These are phyloP conservation scores for Penicillium sp. DNA, from an alignment of 2,329 filamentous ascomycete genomes.

Conservation along the genomic window DNA sequence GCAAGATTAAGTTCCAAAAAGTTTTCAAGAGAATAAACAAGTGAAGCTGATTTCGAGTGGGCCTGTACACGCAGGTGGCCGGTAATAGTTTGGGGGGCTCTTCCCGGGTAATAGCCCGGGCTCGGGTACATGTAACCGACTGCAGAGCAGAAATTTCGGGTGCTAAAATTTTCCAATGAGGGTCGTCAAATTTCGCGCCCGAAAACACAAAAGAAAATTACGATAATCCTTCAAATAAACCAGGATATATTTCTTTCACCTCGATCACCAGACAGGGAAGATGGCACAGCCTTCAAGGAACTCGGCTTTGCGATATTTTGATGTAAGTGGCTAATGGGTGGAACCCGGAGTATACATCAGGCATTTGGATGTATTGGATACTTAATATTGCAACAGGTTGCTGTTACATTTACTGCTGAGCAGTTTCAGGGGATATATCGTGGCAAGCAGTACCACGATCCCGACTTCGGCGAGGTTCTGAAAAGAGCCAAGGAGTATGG, in stretches of 20 bases:
- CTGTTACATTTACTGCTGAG: constrained; percentile 34
- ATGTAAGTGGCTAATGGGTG: background rate
- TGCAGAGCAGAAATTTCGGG: background rate
- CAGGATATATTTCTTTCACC: background rate
- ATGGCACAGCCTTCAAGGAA: background rate
- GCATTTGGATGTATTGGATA: background rate
- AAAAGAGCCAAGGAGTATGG: constrained; percentile 22
- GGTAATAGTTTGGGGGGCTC: too few relatives aligned
- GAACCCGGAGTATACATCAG: background rate
- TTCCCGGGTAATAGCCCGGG: background rate
- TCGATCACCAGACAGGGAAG: background rate
- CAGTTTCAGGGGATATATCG: constrained; percentile 58
- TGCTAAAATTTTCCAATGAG: background rate
- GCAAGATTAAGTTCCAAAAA: constrained; percentile 6
- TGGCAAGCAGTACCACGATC: constrained; percentile 53
- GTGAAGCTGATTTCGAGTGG: constrained; percentile 15
- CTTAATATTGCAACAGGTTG: constrained; percentile 23
- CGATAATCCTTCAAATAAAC: background rate
- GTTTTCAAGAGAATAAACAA: background rate
- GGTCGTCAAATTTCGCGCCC: background rate
- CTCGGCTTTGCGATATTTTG: background rate
- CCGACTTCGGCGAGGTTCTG: constrained; percentile 46
- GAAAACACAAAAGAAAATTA: background rate
- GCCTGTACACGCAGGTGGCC: too few relatives aligned
- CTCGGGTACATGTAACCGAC: constrained; percentile 1